These are phyloP conservation scores for Malassezia pachydermatis DNA, from an alignment of 1,284 basidiomycete species.

Conservation along the genomic window DNA sequence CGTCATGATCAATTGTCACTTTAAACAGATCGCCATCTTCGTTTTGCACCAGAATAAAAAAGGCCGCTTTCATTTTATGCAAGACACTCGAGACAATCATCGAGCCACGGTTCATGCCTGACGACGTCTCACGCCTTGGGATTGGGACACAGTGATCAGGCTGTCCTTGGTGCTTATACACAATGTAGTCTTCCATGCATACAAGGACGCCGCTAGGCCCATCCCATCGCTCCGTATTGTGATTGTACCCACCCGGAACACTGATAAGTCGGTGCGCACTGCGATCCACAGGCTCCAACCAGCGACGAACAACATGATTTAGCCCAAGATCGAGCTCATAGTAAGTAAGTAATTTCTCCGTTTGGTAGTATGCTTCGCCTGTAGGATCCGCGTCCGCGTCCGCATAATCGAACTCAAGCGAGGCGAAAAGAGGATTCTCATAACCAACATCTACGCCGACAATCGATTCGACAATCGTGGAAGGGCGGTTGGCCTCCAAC, in stretches of 20 bases:
- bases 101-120: conserved; percentile 25
- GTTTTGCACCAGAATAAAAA: conserved; percentile 44
- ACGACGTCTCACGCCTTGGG: conserved; percentile 22
- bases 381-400: conserved; percentile 43
- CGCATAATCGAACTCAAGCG: conserved; percentile 44
- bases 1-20: conserved; percentile 46
- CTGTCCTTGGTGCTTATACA: conserved; percentile 44
- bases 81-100: conserved; percentile 42
- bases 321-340: conserved; percentile 48
- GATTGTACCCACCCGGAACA: conserved; percentile 46
- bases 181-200: conserved; percentile 46
- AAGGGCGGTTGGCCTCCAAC: conserved; percentile 40
- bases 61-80: conserved; percentile 46
- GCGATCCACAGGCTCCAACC: conserved; percentile 40
- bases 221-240: conserved; percentile 43
- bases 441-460: conserved; percentile 46
- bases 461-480: conserved; percentile 40
- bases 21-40: conserved; percentile 47
- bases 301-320: conserved; percentile 46
- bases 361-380: conserved; percentile 32
- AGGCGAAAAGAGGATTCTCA: conserved; percentile 46
- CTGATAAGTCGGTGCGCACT: conserved; percentile 37
- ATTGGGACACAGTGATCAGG: conserved; percentile 45
- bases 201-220: conserved; percentile 46
- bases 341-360: conserved; percentile 42